Evolutionary conservation across 352 stramenopile species (phyloP).

Genomic region (Pythium angustatum): DNA sequence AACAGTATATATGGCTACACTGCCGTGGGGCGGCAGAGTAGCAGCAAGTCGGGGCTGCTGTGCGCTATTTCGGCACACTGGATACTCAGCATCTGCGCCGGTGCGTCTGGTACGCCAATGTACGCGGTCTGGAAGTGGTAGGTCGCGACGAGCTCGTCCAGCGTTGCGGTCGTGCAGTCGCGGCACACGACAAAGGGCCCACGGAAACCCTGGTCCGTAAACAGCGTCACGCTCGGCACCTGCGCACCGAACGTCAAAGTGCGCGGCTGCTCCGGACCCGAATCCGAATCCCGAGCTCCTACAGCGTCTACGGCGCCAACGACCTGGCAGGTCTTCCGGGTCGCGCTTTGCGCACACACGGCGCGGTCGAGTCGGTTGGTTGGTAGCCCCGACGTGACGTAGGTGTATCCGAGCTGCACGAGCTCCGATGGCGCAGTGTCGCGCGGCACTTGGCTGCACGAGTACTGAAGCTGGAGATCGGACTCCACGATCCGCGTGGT

Average conservation of each 20-base stretch:
- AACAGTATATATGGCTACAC: too few species aligned
- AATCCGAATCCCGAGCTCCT: too few species aligned
- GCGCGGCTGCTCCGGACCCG: too few species aligned
- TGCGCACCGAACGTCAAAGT: neutral
- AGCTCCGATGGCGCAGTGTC: neutral
- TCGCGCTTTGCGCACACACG: neutral
- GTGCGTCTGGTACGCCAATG: conserved; percentile 7
- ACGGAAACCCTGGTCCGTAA: conserved; percentile 5
- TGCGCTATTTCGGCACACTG: neutral
- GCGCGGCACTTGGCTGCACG: conserved; percentile 1
- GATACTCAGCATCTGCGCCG: neutral
- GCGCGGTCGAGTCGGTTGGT: conserved; percentile 13
- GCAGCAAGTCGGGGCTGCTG: neutral
- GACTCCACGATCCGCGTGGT: neutral
- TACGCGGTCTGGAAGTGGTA: neutral
- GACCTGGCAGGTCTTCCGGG: conserved; percentile 1
- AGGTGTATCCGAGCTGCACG: neutral
- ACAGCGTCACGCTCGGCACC: neutral
- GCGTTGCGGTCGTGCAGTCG: neutral
- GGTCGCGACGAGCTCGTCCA: neutral
- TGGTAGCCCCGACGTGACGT: conserved; percentile 11
- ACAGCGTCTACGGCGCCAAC: neutral
- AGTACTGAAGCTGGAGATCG: conserved; percentile 9
- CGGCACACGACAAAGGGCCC: conserved; percentile 5
- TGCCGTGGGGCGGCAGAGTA: conserved; percentile 2